These are phyloP conservation scores for Apiotrichum siamense DNA, from an alignment of 1,284 basidiomycete species.

Conservation along the genomic window DNA sequence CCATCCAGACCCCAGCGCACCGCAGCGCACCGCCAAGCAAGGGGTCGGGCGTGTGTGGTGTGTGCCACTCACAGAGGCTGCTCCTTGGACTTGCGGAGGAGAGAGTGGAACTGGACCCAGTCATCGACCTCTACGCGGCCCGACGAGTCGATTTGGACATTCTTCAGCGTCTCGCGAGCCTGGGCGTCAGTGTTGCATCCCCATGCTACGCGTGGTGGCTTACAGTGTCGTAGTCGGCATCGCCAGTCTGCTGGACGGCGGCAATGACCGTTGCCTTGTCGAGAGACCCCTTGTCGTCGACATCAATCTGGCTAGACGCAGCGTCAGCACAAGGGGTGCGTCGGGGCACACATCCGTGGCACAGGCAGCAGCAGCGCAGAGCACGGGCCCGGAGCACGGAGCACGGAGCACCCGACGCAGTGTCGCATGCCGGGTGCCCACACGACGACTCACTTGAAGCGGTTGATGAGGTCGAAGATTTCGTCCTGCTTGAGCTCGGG, in stretches of 20 bases:
- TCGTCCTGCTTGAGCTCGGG: constrained; percentile 86
- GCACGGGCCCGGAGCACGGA: no score
- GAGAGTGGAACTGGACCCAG: constrained; percentile 65
- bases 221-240: constrained; percentile 81
- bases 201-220: constrained; percentile 48
- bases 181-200: constrained; percentile 17
- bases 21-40: not conserved
- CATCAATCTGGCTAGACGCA: constrained; percentile 66
- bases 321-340: constrained; percentile 3
- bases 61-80: constrained; percentile 39
- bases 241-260: constrained; percentile 65
- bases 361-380: no score
- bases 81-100: constrained; percentile 34
- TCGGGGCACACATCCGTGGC: no score
- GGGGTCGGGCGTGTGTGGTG: not conserved
- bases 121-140: constrained; percentile 97
- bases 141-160: constrained; percentile 87
- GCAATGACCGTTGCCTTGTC: constrained; percentile 76
- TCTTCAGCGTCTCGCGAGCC: constrained; percentile 72
- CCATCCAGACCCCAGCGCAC: no score
- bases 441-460: constrained; percentile 70
- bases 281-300: constrained; percentile 76
- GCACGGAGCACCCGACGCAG: constrained; percentile 5
- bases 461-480: constrained; percentile 85
- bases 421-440: not conserved